Evolutionary conservation across 177 flowering plant species (phyloP).

Genomic region (Vitis hybrid): DNA sequence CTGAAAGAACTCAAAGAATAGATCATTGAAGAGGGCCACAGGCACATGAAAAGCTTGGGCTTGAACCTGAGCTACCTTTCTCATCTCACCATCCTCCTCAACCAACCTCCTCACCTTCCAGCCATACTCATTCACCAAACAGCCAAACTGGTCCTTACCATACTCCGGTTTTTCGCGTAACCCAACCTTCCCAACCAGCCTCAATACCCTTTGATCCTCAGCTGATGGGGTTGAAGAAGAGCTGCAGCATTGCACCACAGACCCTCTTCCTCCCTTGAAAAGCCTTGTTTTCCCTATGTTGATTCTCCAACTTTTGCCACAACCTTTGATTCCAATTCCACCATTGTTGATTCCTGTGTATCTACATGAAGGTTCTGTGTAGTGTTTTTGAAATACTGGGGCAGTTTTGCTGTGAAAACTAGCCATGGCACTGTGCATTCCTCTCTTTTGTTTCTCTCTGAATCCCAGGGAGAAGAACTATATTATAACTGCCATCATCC

Average conservation of each 20-base stretch:
- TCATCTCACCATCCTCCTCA: conserved; percentile 56
- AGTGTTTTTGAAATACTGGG: background rate
- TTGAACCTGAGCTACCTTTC: conserved; percentile 62
- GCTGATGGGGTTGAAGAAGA: conserved; percentile 17
- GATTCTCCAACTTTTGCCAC: background rate
- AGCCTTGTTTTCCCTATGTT: background rate
- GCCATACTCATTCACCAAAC: conserved; percentile 54
- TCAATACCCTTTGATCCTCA: background rate
- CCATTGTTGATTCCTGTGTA: background rate
- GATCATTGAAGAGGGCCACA: conserved; percentile 50
- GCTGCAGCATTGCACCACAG: conserved; percentile 10
- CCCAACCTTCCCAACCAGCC: background rate
- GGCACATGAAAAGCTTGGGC: conserved; percentile 88
- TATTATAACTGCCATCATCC: no score
- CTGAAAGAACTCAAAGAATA: conserved; percentile 68
- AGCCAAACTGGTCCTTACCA: conserved; percentile 21
- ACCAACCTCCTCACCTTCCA: conserved; percentile 82
- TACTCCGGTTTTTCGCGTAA: background rate
- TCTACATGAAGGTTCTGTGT: background rate
- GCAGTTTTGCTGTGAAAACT: no score
- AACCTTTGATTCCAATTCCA: background rate
- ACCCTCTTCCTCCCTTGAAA: conserved; percentile 6
- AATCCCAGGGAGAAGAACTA: no score
- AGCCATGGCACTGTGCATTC: no score
- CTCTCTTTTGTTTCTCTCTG: no score